Base-by-base conservation (phyloP, 2,329 filamentous ascomycete species). In the Fusarium sp. region DNA sequence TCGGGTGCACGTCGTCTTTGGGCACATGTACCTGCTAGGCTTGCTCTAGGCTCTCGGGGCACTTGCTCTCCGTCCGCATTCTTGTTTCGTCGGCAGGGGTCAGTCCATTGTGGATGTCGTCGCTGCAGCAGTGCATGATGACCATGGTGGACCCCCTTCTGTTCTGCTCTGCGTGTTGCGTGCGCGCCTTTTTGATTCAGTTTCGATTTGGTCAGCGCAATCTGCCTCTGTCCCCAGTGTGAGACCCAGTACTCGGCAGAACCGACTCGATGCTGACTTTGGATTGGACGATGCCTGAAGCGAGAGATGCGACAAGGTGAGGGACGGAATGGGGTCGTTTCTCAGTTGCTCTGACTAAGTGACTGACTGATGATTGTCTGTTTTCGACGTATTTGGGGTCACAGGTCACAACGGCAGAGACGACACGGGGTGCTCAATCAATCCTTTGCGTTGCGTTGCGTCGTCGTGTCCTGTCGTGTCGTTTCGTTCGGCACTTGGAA, bases 151-250 rank as follows among this genome's bases (percentile, higher is more conserved):
- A 63, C 34, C 62, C 29, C 61, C 31, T 31, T 52, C 35, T 29
- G 18, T 14, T 50, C 31, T 37, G 60, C 14, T 14, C 9, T 31
- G 11, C 6, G 27, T 9, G 14, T 35, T 69, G 56, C 24, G 62
- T 58, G 27, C 68, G 22, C 40, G 59, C 54, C 52, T 59, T 52
- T 65, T 62, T 38, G 57, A 47, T 18, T 38, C 37, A 20, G 63
- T 62, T 66, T 69, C 57, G 47, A 62, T 65, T 68, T 70, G 66
- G 62, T 66, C 66, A 67, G 60, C 71, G 71, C 64, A 72, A 70
- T 70, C 71, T 74, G 58, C 62, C 56, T 57, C 40, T 61, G 45
- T 56, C 40, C 54, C 31, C 60, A 38, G 35, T 37, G 24, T 27
- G 34, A 52, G 56, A 58, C 50, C 62, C 31, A 40, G 45, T 64